Conservation (phyloP, 2,329 filamentous ascomycete genomes). For the Colletotrichum spinosum region DNA sequence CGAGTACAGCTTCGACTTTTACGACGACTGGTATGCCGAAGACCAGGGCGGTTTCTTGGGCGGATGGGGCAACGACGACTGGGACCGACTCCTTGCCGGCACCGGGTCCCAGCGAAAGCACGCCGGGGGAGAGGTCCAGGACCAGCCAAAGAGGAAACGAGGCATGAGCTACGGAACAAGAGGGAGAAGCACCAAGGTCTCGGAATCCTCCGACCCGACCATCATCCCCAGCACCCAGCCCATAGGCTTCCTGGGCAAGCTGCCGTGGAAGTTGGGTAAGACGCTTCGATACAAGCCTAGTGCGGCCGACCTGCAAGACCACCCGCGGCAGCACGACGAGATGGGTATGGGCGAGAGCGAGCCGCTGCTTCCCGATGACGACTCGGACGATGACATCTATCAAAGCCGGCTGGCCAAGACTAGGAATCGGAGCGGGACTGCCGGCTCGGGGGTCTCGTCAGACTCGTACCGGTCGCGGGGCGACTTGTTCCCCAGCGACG, state of each 20-base stretch:
- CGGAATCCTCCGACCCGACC: slow-evolving; percentile 78
- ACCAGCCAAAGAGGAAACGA: slow-evolving; percentile 78
- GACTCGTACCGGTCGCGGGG: slow-evolving; percentile 90
- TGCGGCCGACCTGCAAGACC: slow-evolving; percentile 89
- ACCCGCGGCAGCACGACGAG: slow-evolving; percentile 70
- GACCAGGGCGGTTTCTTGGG: slow-evolving; percentile 68
- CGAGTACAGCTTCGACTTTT: slow-evolving; percentile 94
- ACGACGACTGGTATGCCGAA: slow-evolving; percentile 92
- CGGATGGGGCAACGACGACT: slow-evolving; percentile 83
- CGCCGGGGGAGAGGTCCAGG: slow-evolving; percentile 54
- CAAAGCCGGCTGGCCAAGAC: slow-evolving; percentile 49
- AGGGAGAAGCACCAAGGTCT: slow-evolving; percentile 51
- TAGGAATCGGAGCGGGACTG: slow-evolving; percentile 80
- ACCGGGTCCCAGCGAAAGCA: slow-evolving; percentile 63
- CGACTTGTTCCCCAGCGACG: slow-evolving; percentile 90
- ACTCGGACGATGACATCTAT: slow-evolving; percentile 44
- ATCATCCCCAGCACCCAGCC: slow-evolving; percentile 90
- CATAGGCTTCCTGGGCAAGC: slow-evolving; percentile 83
- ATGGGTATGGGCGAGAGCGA: slow-evolving; percentile 68
- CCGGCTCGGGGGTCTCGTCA: slow-evolving; percentile 82
- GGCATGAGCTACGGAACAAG: slow-evolving; percentile 92
- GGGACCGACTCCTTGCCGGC: slow-evolving; percentile 84
- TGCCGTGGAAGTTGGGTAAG: slow-evolving; percentile 88
- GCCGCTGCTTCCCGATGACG: slow-evolving; percentile 69
- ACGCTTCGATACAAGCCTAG: slow-evolving; percentile 90